Conservation (phyloP, 139 green algal species). For the Protoeuglena noctilucae region DNA sequence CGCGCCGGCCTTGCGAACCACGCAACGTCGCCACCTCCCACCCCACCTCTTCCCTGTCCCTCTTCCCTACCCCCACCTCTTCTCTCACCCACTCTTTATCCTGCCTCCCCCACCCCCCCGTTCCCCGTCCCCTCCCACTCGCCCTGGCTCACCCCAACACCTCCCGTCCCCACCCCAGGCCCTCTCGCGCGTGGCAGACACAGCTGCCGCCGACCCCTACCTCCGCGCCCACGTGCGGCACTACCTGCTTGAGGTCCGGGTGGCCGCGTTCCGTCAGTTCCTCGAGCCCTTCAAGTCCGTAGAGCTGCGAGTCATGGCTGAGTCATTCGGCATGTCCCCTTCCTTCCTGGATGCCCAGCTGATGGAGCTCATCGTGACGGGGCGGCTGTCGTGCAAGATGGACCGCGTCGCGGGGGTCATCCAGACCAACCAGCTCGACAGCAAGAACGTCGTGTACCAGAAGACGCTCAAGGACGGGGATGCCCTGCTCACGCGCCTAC, state of each 20-base stretch:
- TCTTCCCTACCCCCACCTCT: no score
- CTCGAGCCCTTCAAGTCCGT: slow-evolving; percentile 95
- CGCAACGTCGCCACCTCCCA: no score
- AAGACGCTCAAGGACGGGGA: slow-evolving; percentile 81
- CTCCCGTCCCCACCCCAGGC: no score
- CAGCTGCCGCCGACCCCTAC: slow-evolving; percentile 45
- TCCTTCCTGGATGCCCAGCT: slow-evolving; percentile 62
- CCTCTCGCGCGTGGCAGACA: no score
- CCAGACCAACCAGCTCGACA: slow-evolving; percentile 58
- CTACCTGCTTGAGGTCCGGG: slow-evolving; percentile 81
- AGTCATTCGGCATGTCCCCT: slow-evolving; percentile 50
- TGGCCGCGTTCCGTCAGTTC: slow-evolving; percentile 81
- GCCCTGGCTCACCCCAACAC: no score
- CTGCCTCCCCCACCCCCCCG: no score
- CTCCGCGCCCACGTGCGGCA: slow-evolving; percentile 72
- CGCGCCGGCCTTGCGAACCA: no score
- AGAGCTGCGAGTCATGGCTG: slow-evolving; percentile 75
- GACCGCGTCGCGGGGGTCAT: slow-evolving; percentile 62
- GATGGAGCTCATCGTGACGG: slow-evolving; percentile 79
- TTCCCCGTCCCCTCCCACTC: no score
- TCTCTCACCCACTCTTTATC: no score
- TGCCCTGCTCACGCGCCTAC: slow-evolving; percentile 80
- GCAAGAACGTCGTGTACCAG: slow-evolving; percentile 82
- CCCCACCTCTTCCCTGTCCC: no score
- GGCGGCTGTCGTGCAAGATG: slow-evolving; percentile 83